Conservation (phyloP, 2,329 filamentous ascomycete genomes). For the Botryotinia globosa region DNA sequence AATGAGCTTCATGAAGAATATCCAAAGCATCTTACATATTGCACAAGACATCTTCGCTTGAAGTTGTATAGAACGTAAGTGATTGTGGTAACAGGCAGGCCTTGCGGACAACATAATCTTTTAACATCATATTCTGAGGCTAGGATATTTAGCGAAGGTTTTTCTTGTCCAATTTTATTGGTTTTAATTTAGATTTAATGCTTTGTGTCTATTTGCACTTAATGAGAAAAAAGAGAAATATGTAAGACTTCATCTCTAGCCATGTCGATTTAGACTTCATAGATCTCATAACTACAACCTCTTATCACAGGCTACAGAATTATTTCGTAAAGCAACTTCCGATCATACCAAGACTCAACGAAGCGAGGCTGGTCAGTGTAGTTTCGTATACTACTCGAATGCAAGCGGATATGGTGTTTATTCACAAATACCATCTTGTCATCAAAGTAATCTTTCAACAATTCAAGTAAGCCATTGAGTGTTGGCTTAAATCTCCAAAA, state of each 20-base stretch:
- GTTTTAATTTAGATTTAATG: too few relatives aligned
- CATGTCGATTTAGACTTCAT: too few relatives aligned
- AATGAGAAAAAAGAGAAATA: too few relatives aligned
- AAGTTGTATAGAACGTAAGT: too few relatives aligned
- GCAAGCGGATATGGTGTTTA: background rate
- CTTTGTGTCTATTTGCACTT: too few relatives aligned
- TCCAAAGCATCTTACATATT: background rate
- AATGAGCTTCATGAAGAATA: background rate
- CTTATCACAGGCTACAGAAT: background rate
- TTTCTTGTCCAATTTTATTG: too few relatives aligned
- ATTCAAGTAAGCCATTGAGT: background rate
- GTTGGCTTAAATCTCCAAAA: background rate
- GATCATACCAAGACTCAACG: background rate
- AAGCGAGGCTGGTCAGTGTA: background rate
- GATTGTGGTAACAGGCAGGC: too few relatives aligned
- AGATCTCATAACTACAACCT: background rate
- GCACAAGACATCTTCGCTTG: too few relatives aligned
- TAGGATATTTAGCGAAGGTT: too few relatives aligned
- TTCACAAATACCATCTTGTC: background rate
- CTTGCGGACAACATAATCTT: too few relatives aligned
- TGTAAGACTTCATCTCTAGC: too few relatives aligned
- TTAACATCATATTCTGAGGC: too few relatives aligned
- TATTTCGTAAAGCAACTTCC: background rate
- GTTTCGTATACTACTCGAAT: background rate
- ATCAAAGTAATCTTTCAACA: background rate